phyloP scores from a whole-genome alignment of 345 rosid genomes.

The Populus euphratica region DNA sequence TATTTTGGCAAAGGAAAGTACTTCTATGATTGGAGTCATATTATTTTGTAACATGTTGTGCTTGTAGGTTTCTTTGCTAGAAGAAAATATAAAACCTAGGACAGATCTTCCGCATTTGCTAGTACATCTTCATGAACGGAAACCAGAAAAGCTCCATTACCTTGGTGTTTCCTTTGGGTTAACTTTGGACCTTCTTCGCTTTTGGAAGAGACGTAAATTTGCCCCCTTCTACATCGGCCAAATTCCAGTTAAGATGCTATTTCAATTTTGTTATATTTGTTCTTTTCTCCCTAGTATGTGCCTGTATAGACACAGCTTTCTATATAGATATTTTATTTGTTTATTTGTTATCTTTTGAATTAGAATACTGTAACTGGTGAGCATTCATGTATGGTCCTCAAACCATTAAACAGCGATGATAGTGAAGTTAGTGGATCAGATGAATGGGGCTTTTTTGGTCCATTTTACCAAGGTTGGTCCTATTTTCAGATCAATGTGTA shows the following conservation, averaged over 20 bases:
- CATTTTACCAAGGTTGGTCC: slow-evolving; percentile 73
- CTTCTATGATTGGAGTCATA: not conserved
- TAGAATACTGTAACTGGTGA: slow-evolving; percentile 92
- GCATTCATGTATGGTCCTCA: slow-evolving; percentile 85
- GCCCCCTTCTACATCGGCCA: slow-evolving; percentile 88
- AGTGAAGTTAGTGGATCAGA: slow-evolving; percentile 56
- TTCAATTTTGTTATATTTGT: not conserved
- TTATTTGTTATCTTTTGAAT: not conserved
- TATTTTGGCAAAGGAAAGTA: not conserved
- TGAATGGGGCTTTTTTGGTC: slow-evolving; percentile 85
- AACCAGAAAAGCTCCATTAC: slow-evolving; percentile 82
- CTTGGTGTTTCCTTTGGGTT: slow-evolving; percentile 98
- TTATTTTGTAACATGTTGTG: slow-evolving; percentile 4
- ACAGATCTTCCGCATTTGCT: slow-evolving; percentile 80
- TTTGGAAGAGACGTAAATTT: slow-evolving; percentile 89
- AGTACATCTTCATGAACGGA: slow-evolving; percentile 69
- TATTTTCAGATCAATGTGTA: not conserved
- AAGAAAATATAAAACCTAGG: slow-evolving; percentile 80
- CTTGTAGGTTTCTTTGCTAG: slow-evolving; percentile 74
- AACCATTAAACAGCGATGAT: slow-evolving; percentile 66
- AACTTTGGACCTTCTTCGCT: slow-evolving; percentile 87
- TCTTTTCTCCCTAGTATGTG: not conserved
- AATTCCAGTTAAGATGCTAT: slow-evolving; percentile 66
- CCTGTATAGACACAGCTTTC: not conserved
- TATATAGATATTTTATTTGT: not conserved